Evolutionary conservation across 1,284 basidiomycete species (phyloP).

Genomic region (Ceratobasidium sp.): DNA sequence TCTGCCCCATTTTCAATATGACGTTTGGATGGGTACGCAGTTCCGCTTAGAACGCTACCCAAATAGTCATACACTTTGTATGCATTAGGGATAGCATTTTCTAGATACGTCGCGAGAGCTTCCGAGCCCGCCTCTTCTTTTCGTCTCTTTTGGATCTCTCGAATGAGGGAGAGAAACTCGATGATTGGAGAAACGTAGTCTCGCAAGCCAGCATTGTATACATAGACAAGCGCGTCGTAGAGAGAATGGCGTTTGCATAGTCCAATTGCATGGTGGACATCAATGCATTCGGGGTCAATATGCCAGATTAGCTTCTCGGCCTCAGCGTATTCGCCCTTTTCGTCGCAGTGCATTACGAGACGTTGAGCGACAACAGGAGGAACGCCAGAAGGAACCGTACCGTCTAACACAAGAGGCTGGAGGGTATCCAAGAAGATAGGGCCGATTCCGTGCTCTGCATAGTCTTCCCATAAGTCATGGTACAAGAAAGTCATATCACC

Average conservation of each 20-base stretch:
- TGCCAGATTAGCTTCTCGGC: constrained; percentile 96
- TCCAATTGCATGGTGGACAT: constrained; percentile 91
- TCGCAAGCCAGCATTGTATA: constrained; percentile 87
- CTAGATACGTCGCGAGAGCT: constrained; percentile 59
- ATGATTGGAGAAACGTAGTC: constrained; percentile 93
- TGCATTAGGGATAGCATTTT: constrained; percentile 74
- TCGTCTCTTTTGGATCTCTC: constrained; percentile 68
- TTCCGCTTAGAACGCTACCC: constrained; percentile 84
- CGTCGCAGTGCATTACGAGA: constrained; percentile 81
- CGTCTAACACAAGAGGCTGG: constrained; percentile 85
- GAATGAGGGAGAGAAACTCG: constrained; percentile 81
- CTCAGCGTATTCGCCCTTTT: constrained; percentile 74
- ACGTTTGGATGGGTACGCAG: constrained; percentile 78
- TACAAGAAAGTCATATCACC: constrained; percentile 88
- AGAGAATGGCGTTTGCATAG: constrained; percentile 85
- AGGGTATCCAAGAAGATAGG: constrained; percentile 88
- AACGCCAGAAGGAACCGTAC: constrained; percentile 70
- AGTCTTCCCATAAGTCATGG: constrained; percentile 91
- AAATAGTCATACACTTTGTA: constrained; percentile 96
- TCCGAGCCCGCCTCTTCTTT: constrained; percentile 52
- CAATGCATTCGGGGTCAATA: constrained; percentile 89
- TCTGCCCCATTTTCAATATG: constrained; percentile 67
- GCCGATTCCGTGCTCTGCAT: constrained; percentile 85
- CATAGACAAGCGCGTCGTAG: constrained; percentile 94
- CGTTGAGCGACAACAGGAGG: constrained; percentile 90